A percentile compares a stretch with the other conserved stretches of the same genome.
Evolutionary conservation across 768 basidiomycete species (phyloP).

Genomic region (Podaxis rugospora): DNA sequence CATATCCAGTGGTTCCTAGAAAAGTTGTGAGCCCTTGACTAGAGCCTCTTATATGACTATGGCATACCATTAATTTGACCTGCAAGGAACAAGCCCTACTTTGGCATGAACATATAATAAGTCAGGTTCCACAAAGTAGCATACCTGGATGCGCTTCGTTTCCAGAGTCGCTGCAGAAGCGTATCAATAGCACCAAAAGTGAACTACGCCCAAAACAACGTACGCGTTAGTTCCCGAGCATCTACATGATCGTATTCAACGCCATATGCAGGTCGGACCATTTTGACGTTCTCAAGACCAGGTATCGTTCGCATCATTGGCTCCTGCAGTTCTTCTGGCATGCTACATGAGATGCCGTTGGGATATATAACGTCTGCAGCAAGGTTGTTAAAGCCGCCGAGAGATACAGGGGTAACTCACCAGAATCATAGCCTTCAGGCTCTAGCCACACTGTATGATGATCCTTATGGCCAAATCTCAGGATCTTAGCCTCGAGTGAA

Average conservation of each 20-base stretch:
- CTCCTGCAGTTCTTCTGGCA: constrained; percentile 84
- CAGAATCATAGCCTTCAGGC: constrained; percentile 88
- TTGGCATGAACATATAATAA: background rate
- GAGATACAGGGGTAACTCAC: constrained; percentile 29
- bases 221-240: constrained; percentile 73
- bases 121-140: background rate
- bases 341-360: constrained; percentile 83
- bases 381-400: background rate
- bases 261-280: constrained; percentile 85
- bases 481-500: constrained; percentile 83
- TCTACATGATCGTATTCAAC: constrained; percentile 93
- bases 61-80: constrained; percentile 79
- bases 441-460: constrained; percentile 84
- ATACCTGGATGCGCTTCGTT: constrained; percentile 75
- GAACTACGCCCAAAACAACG: constrained; percentile 21
- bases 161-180: constrained; percentile 65
- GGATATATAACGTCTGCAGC: constrained; percentile 79
- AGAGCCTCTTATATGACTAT: background rate
- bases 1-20: constrained; percentile 85
- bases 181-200: background rate
- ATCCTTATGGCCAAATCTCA: constrained; percentile 69
- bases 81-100: constrained; percentile 77
- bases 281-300: constrained; percentile 79
- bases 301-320: constrained; percentile 79
- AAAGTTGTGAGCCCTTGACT: background rate